These are phyloP conservation scores for Clohesyomyces aquaticus DNA, from an alignment of 495 filamentous ascomycete genomes.

Conservation along the genomic window DNA sequence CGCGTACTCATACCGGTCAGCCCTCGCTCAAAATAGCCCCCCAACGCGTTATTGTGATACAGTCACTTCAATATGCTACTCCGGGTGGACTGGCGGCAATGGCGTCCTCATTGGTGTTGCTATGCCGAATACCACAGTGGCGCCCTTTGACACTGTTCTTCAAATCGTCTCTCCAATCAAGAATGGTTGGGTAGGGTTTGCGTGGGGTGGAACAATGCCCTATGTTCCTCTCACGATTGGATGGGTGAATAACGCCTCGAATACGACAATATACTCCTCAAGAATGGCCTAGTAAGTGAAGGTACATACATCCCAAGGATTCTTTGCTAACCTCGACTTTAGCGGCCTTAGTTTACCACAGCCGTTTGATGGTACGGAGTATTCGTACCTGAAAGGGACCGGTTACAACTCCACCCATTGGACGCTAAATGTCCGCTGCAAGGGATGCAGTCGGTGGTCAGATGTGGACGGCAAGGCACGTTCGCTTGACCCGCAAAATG, in stretches of 20 bases:
- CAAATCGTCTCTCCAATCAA: conserved; percentile 35
- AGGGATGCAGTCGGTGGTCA: conserved; percentile 27
- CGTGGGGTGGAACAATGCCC: conserved; percentile 39
- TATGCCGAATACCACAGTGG: conserved; percentile 16
- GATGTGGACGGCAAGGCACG: conserved; percentile 25
- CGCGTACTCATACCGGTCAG: conserved; percentile 10
- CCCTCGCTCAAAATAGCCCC: conserved; percentile 5
- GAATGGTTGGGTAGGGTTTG: conserved; percentile 37
- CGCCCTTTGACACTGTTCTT: conserved; percentile 31
- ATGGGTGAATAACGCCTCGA: conserved; percentile 31
- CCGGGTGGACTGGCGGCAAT: conserved; percentile 28
- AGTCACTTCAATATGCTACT: conserved; percentile 28
- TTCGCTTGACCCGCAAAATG: conserved; percentile 18
- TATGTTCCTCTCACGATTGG: conserved; percentile 36
- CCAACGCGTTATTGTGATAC: conserved; percentile 30
- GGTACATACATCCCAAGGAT: too few relatives aligned
- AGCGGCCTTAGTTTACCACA: conserved; percentile 35
- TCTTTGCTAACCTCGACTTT: not conserved
- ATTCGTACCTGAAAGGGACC: conserved; percentile 36
- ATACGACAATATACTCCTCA: conserved; percentile 33
- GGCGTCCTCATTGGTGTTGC: conserved; percentile 34
- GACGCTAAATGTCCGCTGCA: conserved; percentile 37
- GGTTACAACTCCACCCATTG: conserved; percentile 37
- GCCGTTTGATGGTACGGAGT: conserved; percentile 29
- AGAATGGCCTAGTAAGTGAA: conserved; percentile 34